Evolutionary conservation across 2,329 filamentous ascomycete genomes (phyloP).

Genomic region (Hypoxylon rubiginosum): DNA sequence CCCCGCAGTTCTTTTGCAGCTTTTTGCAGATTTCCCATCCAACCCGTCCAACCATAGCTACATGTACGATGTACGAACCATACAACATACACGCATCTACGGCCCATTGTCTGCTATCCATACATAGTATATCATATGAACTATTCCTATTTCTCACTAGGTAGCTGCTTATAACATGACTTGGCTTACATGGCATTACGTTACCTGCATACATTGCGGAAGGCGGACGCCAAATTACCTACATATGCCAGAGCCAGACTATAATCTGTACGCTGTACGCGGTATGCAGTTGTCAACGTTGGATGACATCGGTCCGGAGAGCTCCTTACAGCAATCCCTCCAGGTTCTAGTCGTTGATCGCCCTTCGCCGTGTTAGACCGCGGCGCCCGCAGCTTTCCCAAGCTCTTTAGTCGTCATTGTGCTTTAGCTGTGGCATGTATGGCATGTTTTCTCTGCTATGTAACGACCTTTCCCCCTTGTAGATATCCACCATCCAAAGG

Average conservation of each 20-base stretch:
- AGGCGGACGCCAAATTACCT: not conserved
- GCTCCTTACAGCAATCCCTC: slow-evolving; percentile 14
- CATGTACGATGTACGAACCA: not conserved
- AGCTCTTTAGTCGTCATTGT: slow-evolving; percentile 37
- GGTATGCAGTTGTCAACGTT: not conserved
- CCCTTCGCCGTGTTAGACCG: slow-evolving; percentile 6
- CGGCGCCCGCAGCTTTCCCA: slow-evolving; percentile 32
- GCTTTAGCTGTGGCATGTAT: slow-evolving; percentile 34
- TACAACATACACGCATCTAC: not conserved
- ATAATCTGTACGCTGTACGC: not conserved
- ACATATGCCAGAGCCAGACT: not conserved
- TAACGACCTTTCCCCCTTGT: slow-evolving; percentile 22
- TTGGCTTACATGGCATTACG: slow-evolving; percentile 2
- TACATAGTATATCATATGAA: not conserved
- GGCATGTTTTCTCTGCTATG: slow-evolving; percentile 29
- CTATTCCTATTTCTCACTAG: not conserved
- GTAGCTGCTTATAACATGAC: not conserved
- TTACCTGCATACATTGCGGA: slow-evolving; percentile 1
- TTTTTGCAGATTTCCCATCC: not conserved
- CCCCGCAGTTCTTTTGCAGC: slow-evolving; percentile 15
- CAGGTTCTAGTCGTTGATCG: slow-evolving; percentile 23
- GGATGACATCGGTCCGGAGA: slow-evolving; percentile 13
- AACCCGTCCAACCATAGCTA: not conserved
- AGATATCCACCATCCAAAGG: slow-evolving; percentile 29
- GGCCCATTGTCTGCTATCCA: not conserved